Evolutionary conservation across 2,329 filamentous ascomycete genomes (phyloP), one percentile per base, ranked within the genome.

Genomic region (Elsinoe batatas): DNA sequence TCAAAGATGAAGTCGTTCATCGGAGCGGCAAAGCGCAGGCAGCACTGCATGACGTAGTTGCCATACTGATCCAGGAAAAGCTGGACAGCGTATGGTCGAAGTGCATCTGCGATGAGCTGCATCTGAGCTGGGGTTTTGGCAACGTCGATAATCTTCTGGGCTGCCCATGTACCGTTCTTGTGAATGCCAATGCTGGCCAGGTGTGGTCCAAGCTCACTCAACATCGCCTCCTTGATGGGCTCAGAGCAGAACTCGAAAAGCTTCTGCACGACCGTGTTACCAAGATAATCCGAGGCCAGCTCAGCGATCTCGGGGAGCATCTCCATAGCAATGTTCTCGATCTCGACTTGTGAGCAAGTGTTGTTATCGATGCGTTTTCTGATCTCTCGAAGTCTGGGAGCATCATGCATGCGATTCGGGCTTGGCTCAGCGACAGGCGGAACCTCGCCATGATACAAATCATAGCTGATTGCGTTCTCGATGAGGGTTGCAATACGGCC

Each of bases 251-350:
- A 89, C 70, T 98, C 91, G 67, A 98, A 98, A 44, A 98, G 77
- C 73, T 98, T 98, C 74, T 98, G 93, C 15, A 98, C 91, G n/a
- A 98, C 93, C 0, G 93, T 98, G 73, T 98, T 98, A 63, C 93
- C 93, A 32, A 98, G 80, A 65, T 98, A 98, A 71, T 98, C 93
- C 0, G 91, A 95, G 2, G 93, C 81, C 20, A 98, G 77, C 71
- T 98, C 93, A 3, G 91, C 89, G 67, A 98, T 93, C 69, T 98
- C 93, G 8, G 91, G 89, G 13, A 98, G 80, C 93, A 98, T 98
- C 60, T 88, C 88, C 59, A 88, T 78, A 38, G 93, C 93, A 60
- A 93, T 94, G 61, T 84, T 85, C 71, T 98, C 93, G 62, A 97
- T 94, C 70, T 98, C 93, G 15, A 84, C 77, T 58, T 87, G 81